Percentiles rank a stretch among this genome's conserved stretches.
Conservation (phyloP, 257 asterid species). For the Plantago major region DNA sequence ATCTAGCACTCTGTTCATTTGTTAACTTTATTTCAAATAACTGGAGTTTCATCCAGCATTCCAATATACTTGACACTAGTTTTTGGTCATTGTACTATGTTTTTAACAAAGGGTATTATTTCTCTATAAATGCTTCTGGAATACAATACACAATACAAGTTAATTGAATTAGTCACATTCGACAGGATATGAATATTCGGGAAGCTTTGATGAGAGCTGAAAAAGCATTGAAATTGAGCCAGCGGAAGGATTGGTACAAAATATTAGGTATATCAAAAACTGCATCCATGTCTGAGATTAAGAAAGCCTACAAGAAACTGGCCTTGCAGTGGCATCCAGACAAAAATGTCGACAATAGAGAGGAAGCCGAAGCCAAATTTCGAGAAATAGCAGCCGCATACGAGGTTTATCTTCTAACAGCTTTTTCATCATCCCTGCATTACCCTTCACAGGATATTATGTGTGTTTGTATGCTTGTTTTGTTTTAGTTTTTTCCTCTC, state of each 20-base stretch:
- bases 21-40: neutral
- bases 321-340: conserved; percentile 99
- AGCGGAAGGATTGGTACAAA: conserved; percentile 97
- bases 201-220: conserved; percentile 75
- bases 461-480: no score
- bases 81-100: neutral
- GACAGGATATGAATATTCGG: conserved; percentile 60
- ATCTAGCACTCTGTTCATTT: neutral
- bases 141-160: neutral
- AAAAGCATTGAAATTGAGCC: conserved; percentile 73
- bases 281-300: conserved; percentile 67
- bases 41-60: neutral
- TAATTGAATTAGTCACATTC: conserved; percentile 12
- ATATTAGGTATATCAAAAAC: conserved; percentile 74
- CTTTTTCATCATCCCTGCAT: neutral
- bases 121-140: neutral
- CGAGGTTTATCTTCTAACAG: conserved; percentile 49
- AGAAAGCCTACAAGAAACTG: conserved; percentile 90
- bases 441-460: no score
- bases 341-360: conserved; percentile 84
- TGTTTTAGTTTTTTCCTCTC: no score
- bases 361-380: conserved; percentile 85
- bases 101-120: neutral
- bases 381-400: conserved; percentile 96
- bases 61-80: neutral